Conservation (phyloP, 2,329 filamentous ascomycete genomes). For the Curvularia eragrostidis region DNA sequence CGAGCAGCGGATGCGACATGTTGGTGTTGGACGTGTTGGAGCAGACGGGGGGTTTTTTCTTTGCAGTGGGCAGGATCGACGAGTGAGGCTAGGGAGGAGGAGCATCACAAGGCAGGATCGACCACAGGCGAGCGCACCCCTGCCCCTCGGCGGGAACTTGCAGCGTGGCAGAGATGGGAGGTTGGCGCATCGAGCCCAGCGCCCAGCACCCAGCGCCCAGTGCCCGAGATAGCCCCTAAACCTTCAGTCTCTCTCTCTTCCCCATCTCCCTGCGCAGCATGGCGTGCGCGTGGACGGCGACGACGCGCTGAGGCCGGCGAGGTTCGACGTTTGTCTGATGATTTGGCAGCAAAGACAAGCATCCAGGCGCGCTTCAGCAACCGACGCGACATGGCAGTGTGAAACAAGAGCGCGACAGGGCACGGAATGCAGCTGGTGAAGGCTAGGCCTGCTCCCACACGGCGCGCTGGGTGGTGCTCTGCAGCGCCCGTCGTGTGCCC, state of each 20-base stretch:
- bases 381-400: slow-evolving; percentile 31
- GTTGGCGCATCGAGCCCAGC: slow-evolving; percentile 34
- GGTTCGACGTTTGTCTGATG: slow-evolving; percentile 43
- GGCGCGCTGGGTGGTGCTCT: slow-evolving; percentile 16
- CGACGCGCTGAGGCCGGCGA: slow-evolving; percentile 31
- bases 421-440: slow-evolving; percentile 17
- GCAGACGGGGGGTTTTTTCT: slow-evolving; percentile 1
- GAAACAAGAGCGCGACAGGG: slow-evolving; percentile 47
- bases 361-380: slow-evolving; percentile 30
- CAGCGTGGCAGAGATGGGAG: slow-evolving; percentile 39
- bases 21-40: neutral
- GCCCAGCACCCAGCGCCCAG: no score
- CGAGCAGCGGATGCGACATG: neutral
- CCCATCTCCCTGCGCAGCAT: neutral
- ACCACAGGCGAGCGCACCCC: slow-evolving; percentile 19
- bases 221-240: slow-evolving; percentile 43
- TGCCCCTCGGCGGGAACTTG: slow-evolving; percentile 35
- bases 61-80: slow-evolving; percentile 42
- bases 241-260: slow-evolving; percentile 4
- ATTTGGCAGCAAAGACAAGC: slow-evolving; percentile 43
- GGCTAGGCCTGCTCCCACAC: slow-evolving; percentile 22
- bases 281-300: neutral
- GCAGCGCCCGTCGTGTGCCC: neutral
- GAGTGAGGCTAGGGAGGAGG: slow-evolving; percentile 44
- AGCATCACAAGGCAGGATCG: slow-evolving; percentile 24